Conservation (phyloP, 768 basidiomycete species). For the Boletus tomentosulus region DNA sequence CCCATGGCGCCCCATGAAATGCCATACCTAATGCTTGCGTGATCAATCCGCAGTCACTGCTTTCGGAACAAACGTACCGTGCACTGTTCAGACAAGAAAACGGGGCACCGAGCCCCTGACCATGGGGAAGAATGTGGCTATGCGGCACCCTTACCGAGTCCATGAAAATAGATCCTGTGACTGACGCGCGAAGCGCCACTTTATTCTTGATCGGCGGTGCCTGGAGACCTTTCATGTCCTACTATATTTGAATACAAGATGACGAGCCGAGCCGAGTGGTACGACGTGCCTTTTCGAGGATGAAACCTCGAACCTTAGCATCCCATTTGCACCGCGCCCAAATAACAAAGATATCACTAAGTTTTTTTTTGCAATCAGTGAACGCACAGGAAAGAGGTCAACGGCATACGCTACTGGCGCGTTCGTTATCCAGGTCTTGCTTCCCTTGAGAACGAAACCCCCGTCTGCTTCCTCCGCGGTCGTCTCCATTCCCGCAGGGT, state of each 20-base stretch:
- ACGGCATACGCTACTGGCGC: slow-evolving; percentile 77
- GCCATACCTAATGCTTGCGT: slow-evolving; percentile 49
- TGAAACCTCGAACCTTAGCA: slow-evolving; percentile 81
- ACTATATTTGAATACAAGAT: neutral
- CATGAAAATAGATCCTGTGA: slow-evolving; percentile 88
- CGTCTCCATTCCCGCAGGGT: slow-evolving; percentile 97
- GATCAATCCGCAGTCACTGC: neutral
- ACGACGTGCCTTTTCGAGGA: slow-evolving; percentile 74
- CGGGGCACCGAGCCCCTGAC: slow-evolving; percentile 73
- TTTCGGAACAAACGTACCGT: slow-evolving; percentile 36
- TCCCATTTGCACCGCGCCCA: slow-evolving; percentile 98
- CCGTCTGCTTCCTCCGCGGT: slow-evolving; percentile 80
- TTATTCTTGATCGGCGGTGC: slow-evolving; percentile 93
- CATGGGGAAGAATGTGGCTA: slow-evolving; percentile 73
- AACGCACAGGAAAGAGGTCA: neutral
- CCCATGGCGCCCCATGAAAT: slow-evolving; percentile 98
- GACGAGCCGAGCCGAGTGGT: neutral
- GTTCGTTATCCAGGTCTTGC: slow-evolving; percentile 98
- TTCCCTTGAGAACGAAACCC: slow-evolving; percentile 82
- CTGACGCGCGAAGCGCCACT: slow-evolving; percentile 79
- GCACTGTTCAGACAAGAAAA: slow-evolving; percentile 94
- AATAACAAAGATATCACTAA: slow-evolving; percentile 82
- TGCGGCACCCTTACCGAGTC: slow-evolving; percentile 78
- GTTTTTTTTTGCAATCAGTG: slow-evolving; percentile 7
- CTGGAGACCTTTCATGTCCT: slow-evolving; percentile 80